These are phyloP conservation scores for Macroventuria anomochaeta DNA, from an alignment of 2,329 filamentous ascomycete species.

Conservation along the genomic window DNA sequence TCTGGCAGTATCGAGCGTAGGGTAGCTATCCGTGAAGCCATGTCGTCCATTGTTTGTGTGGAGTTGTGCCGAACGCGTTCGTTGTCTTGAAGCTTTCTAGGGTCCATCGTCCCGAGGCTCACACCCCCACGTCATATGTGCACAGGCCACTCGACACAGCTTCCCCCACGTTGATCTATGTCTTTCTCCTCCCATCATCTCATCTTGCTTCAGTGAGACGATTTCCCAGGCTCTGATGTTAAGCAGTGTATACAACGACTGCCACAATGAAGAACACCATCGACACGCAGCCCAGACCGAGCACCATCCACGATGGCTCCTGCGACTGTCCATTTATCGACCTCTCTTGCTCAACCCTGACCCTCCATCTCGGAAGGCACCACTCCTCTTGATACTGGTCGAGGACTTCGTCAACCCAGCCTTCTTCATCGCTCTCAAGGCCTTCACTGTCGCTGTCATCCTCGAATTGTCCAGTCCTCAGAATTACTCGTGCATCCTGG, in stretches of 20 bases:
- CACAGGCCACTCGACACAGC: neutral
- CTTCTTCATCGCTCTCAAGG: neutral
- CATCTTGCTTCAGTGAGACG: neutral
- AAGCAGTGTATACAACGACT: slow-evolving; percentile 3
- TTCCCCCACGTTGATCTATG: neutral
- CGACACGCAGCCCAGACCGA: neutral
- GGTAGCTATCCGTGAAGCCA: slow-evolving; percentile 38
- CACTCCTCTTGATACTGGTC: slow-evolving; percentile 4
- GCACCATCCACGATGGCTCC: slow-evolving; percentile 5
- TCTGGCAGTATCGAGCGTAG: slow-evolving; percentile 41
- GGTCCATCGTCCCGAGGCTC: neutral
- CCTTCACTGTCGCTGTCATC: slow-evolving; percentile 5
- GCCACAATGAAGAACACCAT: slow-evolving; percentile 2
- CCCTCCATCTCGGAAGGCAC: slow-evolving; percentile 16
- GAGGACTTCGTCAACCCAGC: slow-evolving; percentile 3
- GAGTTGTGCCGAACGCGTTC: slow-evolving; percentile 3
- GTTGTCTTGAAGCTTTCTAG: slow-evolving; percentile 10
- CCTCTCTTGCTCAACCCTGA: slow-evolving; percentile 3
- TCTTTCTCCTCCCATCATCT: neutral
- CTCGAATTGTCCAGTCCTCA: neutral
- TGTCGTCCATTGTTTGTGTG: slow-evolving; percentile 26
- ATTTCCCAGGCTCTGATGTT: neutral
- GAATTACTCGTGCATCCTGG: neutral
- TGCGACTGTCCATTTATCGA: neutral
- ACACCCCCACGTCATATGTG: slow-evolving; percentile 6